phyloP scores from a whole-genome alignment of 2,329 filamentous ascomycete genomes.

The Kalaharituber pfeilii region DNA sequence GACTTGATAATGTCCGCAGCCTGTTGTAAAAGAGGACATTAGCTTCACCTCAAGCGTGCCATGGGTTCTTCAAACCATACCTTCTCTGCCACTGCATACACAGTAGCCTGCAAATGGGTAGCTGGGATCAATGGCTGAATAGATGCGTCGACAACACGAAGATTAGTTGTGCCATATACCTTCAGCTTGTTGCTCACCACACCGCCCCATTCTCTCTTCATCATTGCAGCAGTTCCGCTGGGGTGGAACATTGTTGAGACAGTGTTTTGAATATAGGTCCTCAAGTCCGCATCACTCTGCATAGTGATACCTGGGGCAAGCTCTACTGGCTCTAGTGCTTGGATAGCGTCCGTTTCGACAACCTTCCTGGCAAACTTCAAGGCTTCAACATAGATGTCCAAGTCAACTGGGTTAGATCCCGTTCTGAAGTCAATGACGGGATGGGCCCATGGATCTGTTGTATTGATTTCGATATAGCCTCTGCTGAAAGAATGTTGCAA shows the following conservation, averaged over 20 bases:
- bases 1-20: slow-evolving; percentile 34
- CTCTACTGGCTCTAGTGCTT: slow-evolving; percentile 25
- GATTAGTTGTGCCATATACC: slow-evolving; percentile 31
- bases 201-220: slow-evolving; percentile 32
- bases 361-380: slow-evolving; percentile 27
- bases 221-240: slow-evolving; percentile 36
- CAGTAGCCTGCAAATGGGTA: slow-evolving; percentile 25
- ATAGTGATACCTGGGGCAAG: slow-evolving; percentile 24
- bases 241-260: slow-evolving; percentile 35
- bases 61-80: slow-evolving; percentile 23
- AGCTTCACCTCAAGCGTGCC: too few relatives aligned
- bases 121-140: slow-evolving; percentile 32
- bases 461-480: slow-evolving; percentile 29
- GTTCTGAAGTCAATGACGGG: slow-evolving; percentile 30
- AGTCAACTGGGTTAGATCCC: slow-evolving; percentile 28
- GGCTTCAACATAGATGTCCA: slow-evolving; percentile 25
- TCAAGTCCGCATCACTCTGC: slow-evolving; percentile 23
- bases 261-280: slow-evolving; percentile 18
- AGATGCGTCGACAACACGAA: slow-evolving; percentile 33
- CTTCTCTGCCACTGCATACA: slow-evolving; percentile 31
- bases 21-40: slow-evolving; percentile 23
- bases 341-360: slow-evolving; percentile 26
- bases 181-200: slow-evolving; percentile 32
- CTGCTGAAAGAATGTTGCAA: slow-evolving; percentile 29
- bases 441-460: slow-evolving; percentile 25